Percentiles rank a stretch among this genome's conserved stretches.
Evolutionary conservation across 257 asterid species (phyloP).

Genomic region (Lycium ferocissimum): DNA sequence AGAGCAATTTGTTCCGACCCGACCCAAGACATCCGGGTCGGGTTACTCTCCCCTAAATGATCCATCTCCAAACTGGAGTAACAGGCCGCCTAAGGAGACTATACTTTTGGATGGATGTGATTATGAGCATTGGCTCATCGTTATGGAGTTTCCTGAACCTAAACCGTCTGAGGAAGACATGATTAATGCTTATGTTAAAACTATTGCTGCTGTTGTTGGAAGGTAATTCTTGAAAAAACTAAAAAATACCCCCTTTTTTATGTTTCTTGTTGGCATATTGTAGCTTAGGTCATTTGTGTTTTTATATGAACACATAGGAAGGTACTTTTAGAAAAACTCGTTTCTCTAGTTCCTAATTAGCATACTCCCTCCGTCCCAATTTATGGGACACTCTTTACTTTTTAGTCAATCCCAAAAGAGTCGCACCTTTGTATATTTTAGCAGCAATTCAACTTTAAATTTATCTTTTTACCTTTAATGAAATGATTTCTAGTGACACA

Average conservation of each 20-base stretch:
- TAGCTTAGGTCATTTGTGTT: background rate
- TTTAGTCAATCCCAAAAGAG: too few relatives aligned
- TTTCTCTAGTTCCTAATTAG: background rate
- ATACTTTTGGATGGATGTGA: conserved; percentile 93
- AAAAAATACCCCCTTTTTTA: background rate
- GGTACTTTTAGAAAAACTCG: background rate
- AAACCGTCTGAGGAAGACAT: conserved; percentile 81
- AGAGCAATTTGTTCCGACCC: conserved; percentile 44
- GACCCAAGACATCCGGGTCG: conserved; percentile 65
- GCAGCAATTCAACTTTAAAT: too few relatives aligned
- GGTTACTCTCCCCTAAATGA: conserved; percentile 90
- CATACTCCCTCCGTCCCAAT: background rate
- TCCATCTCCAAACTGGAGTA: conserved; percentile 98
- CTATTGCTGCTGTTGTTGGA: conserved; percentile 79
- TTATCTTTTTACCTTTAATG: too few relatives aligned
- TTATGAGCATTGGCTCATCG: conserved; percentile 95
- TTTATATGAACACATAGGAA: background rate
- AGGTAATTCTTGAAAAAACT: conserved; percentile 48
- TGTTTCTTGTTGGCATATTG: background rate
- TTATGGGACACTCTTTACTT: too few relatives aligned
- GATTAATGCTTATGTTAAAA: conserved; percentile 80
- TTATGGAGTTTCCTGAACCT: conserved; percentile 76
- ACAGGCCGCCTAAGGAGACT: conserved; percentile 93
- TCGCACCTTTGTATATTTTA: too few relatives aligned
- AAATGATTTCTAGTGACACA: too few relatives aligned